A percentile compares a stretch with the other conserved stretches of the same genome.
Evolutionary conservation across 257 asterid genomes (phyloP).

Genomic region (Mentha longifolia): DNA sequence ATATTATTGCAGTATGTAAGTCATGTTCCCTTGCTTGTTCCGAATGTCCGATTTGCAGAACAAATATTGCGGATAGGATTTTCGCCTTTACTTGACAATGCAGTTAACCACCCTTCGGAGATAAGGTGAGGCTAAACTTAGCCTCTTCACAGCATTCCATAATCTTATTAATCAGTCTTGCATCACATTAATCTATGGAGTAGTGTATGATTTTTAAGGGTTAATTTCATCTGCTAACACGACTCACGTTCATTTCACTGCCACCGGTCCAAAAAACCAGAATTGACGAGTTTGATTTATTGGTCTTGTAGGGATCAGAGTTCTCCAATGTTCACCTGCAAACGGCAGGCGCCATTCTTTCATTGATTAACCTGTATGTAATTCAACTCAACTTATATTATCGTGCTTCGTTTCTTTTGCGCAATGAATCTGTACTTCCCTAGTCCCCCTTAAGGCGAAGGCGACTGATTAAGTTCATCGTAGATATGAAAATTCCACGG

Average conservation of each 20-base stretch:
- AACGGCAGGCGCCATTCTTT: constrained; percentile 63
- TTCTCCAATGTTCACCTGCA: constrained; percentile 40
- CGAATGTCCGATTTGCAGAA: constrained; percentile 86
- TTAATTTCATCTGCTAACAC: no score
- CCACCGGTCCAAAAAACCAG: no score
- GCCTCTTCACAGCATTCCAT: not conserved
- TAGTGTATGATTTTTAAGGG: no score
- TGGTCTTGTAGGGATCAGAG: constrained; percentile 48
- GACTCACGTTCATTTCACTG: no score
- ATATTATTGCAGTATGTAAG: constrained; percentile 79
- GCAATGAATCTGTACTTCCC: constrained; percentile 34
- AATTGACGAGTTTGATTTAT: not conserved
- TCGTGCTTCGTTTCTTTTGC: constrained; percentile 35
- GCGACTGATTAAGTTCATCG: constrained; percentile 3
- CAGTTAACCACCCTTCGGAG: constrained; percentile 27
- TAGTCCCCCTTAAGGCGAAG: constrained; percentile 20
- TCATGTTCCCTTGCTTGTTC: constrained; percentile 95
- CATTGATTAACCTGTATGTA: constrained; percentile 58
- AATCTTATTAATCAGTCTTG: not conserved
- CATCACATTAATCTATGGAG: not conserved
- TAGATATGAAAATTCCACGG: constrained; percentile 26
- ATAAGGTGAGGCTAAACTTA: constrained; percentile 35
- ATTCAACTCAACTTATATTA: constrained; percentile 38
- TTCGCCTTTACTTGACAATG: constrained; percentile 67
- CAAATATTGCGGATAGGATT: constrained; percentile 77